Conservation (phyloP, 1,284 basidiomycete species). For the Boletus semigastroideus region DNA sequence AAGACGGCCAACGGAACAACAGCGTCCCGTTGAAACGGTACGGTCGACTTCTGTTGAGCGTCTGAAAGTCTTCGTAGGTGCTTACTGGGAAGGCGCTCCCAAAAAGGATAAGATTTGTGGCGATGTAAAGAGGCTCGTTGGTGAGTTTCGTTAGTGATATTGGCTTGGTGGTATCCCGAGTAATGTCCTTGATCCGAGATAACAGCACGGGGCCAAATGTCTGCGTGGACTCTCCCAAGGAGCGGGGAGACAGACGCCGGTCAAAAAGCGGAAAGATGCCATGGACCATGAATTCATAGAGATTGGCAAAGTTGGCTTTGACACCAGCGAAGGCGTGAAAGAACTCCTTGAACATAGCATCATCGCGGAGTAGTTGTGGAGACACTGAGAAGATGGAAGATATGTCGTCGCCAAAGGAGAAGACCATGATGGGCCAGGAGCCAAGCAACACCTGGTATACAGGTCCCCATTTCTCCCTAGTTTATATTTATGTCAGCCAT, state of each 20-base stretch:
- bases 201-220: constrained; percentile 16
- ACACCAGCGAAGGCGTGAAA: constrained; percentile 19
- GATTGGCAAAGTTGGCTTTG: constrained; percentile 3
- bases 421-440: constrained; percentile 15
- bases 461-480: constrained; percentile 16
- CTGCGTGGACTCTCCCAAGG: constrained; percentile 13
- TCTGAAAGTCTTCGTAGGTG: constrained; percentile 25
- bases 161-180: background rate
- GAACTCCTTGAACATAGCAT: constrained; percentile 15
- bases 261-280: constrained; percentile 25
- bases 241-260: constrained; percentile 18
- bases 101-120: constrained; percentile 21
- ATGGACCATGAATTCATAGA: constrained; percentile 18
- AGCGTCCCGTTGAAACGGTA: constrained; percentile 20
- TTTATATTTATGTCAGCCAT: background rate
- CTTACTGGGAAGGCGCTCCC: constrained; percentile 20
- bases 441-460: constrained; percentile 17
- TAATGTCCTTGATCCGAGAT: constrained; percentile 9
- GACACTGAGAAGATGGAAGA: constrained; percentile 9
- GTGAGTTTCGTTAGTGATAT: constrained; percentile 19
- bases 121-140: constrained; percentile 18
- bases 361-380: constrained; percentile 15
- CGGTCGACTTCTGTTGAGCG: constrained; percentile 21
- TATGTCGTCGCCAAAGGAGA: constrained; percentile 12
- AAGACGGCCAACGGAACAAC: constrained; percentile 17